Percentiles rank a stretch among this genome's conserved stretches.
Conservation (phyloP, 75 land plant species). For the Cupressus sempervirens region DNA sequence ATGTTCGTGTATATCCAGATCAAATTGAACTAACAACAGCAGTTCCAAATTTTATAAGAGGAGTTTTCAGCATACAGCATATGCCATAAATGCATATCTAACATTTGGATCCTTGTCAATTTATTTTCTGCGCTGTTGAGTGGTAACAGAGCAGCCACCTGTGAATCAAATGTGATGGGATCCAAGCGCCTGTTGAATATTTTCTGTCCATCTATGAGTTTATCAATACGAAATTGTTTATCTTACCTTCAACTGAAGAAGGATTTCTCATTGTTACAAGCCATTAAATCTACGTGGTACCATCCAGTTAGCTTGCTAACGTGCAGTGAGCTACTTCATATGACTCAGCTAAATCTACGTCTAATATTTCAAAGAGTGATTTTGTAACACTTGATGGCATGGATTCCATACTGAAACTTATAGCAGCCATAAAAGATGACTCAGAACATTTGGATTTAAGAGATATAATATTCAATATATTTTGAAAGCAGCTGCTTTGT, state of each 20-base stretch:
- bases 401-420: conserved; percentile 17
- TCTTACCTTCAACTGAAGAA: conserved; percentile 10
- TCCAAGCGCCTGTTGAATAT: conserved; percentile 12
- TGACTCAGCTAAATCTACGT: conserved; percentile 1
- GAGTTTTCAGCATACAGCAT: too few relatives aligned
- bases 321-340: conserved; percentile 11
- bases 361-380: conserved; percentile 4
- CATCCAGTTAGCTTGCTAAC: conserved; percentile 14
- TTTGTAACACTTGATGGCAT: conserved; percentile 11
- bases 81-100: too few relatives aligned
- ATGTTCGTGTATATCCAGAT: too few relatives aligned
- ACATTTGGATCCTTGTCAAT: too few relatives aligned
- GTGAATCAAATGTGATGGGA: conserved; percentile 23
- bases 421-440: conserved; percentile 17
- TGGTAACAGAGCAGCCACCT: conserved; percentile 3
- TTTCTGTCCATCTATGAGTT: conserved; percentile 16
- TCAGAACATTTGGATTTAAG: conserved; percentile 15
- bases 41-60: too few relatives aligned
- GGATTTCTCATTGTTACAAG: conserved; percentile 14
- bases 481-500: conserved; percentile 18
- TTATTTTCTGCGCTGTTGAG: too few relatives aligned
- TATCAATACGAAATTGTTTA: conserved; percentile 9
- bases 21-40: too few relatives aligned
- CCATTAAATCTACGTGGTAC: conserved; percentile 4
- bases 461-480: conserved; percentile 22